Evolutionary conservation across 352 stramenopile genomes (phyloP), one percentile per base, ranked within the genome.

Genomic region (Peronospora farinosa): DNA sequence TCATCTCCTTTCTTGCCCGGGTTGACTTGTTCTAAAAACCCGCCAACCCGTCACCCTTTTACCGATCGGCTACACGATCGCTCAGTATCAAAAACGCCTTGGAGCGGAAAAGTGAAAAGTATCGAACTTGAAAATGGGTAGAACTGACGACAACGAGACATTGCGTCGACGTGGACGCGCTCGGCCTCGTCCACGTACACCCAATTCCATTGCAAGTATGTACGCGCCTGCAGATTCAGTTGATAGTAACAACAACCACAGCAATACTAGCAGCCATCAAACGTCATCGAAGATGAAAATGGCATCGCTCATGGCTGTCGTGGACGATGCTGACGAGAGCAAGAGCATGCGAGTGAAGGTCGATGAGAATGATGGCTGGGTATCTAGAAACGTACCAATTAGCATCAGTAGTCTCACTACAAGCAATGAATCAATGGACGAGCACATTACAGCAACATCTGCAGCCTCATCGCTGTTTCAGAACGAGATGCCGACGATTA

Each of bases 321-420:
- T 50, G n/a, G 64, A 77, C 43, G 51, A 59, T 6, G 36, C 27
- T 15, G 41, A 62, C 9, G 36, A 52, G 8, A 63, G 53, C 43
- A 78, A 84, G 46, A 63, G 52, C 57, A 87, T 84, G 59, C 62
- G 73, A 47, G 69, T 67, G 23, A 87, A 83, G 62, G 67, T 63
- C 12, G 51, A 63, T 19, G 58, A 68, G 12, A 48, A 46, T 10
- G 19, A 16, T 11, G 21, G 47, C 10, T 60, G 57, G 52, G 17
- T 25, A 39, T 6, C 23, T 13, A 54, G 52, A 28, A 54, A 38
- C 17, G 57, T 40, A 6, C 40, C 63, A 2, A 51, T 76, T 12
- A 61, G 45, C 16, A 61, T 54, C 49, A 59, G 35, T 36, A 59
- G 47, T 44, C 49, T 64, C 28, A 57, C 49, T 11, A 42, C 23